Evolutionary conservation across 108 stramenopile genomes (phyloP).

Genomic region (Cylindrotheca fusiformis): DNA sequence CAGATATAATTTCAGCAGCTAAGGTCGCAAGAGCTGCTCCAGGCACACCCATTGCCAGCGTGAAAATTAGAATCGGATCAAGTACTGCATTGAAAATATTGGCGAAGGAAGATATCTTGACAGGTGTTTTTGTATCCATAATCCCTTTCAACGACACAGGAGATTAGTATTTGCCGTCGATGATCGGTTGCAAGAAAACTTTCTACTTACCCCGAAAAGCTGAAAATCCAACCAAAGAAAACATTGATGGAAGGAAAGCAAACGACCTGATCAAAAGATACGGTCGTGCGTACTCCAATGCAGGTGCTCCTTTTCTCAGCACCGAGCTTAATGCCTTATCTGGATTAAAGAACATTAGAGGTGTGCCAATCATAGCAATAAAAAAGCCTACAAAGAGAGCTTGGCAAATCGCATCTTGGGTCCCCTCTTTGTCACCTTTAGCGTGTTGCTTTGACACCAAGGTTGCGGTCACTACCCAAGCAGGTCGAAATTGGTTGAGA

Average conservation of each 20-base stretch:
- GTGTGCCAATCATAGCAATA: constrained; percentile 65
- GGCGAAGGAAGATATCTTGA: constrained; percentile 76
- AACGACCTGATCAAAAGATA: constrained; percentile 81
- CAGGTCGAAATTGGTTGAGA: not conserved
- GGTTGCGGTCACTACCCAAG: constrained; percentile 81
- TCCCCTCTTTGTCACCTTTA: constrained; percentile 59
- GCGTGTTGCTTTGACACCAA: constrained; percentile 84
- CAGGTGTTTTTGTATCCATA: constrained; percentile 80
- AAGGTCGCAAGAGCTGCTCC: constrained; percentile 88
- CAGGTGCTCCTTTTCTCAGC: constrained; percentile 64
- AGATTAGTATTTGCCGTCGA: too few relatives aligned
- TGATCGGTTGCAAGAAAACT: too few relatives aligned
- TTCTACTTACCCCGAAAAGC: constrained; percentile 53
- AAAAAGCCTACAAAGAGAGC: constrained; percentile 73
- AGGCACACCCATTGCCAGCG: constrained; percentile 73
- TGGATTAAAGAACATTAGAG: constrained; percentile 59
- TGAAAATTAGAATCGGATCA: constrained; percentile 86
- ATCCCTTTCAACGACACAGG: constrained; percentile 36
- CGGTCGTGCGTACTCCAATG: constrained; percentile 79
- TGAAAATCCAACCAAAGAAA: constrained; percentile 66
- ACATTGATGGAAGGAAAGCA: constrained; percentile 82
- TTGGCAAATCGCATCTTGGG: constrained; percentile 80
- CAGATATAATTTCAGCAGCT: constrained; percentile 69
- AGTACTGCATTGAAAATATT: constrained; percentile 81
- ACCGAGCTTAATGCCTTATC: constrained; percentile 56